A percentile compares a stretch with the other conserved stretches of the same genome.
Evolutionary conservation across 2,329 filamentous ascomycete genomes (phyloP).

Genomic region (Exophiala sp.): DNA sequence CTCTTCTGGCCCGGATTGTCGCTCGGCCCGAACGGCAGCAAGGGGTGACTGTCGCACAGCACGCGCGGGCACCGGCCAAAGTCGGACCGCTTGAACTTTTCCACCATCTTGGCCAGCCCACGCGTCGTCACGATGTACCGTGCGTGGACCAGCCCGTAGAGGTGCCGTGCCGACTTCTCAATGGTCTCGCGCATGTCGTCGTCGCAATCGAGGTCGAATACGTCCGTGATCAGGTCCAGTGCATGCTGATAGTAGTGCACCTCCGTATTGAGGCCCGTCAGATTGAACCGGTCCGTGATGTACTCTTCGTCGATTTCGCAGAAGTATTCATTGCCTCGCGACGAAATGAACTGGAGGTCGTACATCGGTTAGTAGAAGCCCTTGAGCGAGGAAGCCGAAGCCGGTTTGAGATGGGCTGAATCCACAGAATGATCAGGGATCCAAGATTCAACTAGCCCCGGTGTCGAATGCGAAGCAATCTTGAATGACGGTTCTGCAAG

Average conservation of each 20-base stretch:
- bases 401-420: too few species aligned
- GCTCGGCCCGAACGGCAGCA: slow-evolving; percentile 89
- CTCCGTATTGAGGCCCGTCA: slow-evolving; percentile 93
- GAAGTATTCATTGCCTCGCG: slow-evolving; percentile 96
- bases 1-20: slow-evolving; percentile 82
- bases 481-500: too few species aligned
- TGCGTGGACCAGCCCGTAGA: slow-evolving; percentile 93
- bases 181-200: slow-evolving; percentile 98
- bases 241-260: slow-evolving; percentile 99
- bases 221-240: slow-evolving; percentile 91
- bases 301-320: slow-evolving; percentile 99
- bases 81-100: slow-evolving; percentile 97
- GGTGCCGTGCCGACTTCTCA: slow-evolving; percentile 89
- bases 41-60: slow-evolving; percentile 84
- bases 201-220: slow-evolving; percentile 97
- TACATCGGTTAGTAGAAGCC: slow-evolving; percentile 13
- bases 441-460: background rate
- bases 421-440: slow-evolving; percentile 1
- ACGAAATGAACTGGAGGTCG: slow-evolving; percentile 78
- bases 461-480: background rate
- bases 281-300: slow-evolving; percentile 93
- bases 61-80: slow-evolving; percentile 98
- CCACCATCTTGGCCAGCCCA: slow-evolving; percentile 94
- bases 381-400: slow-evolving; percentile 1
- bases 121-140: slow-evolving; percentile 95